Base-by-base conservation (phyloP, 2,329 filamentous ascomycete species). In the Colletotrichum plurivorum region DNA sequence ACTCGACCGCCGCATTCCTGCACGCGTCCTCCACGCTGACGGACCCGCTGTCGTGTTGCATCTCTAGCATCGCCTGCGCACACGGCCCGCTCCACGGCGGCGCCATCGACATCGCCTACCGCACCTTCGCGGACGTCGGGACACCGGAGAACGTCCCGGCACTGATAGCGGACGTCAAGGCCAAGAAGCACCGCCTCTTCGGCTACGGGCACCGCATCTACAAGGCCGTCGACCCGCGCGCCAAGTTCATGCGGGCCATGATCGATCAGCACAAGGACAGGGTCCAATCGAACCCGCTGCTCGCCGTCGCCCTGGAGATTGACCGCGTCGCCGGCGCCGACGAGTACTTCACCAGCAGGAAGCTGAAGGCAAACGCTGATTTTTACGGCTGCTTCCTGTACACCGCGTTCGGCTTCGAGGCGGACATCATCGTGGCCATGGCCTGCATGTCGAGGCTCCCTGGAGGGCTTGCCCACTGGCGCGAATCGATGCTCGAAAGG, bases 91-190 rank as follows among this genome's bases (percentile, higher is more conserved):
- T 87, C 2, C 84, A 87, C 73, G 84, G 82, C 60, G 84, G 84
- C 12, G 85, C 85, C 12, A 83, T 84, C 22, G 84, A 86, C 63
- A 76, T 82, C 4, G 84, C 84, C 0, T 85, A 85, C 74, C 79
- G 81, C 41, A 77, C 76, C 31, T 76, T 85, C 7, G 72, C 76
- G 58, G 72, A 78, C 53, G 77, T 85, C 59, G 80, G 79, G 12
- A 76, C 67, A 5, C 75, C 77, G 8, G 78, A 80, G 22, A 79
- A 79, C 41, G 81, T 84, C 5, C 78, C 79, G 1, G 63, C 70
- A 2, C 76, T 81, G 64, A 79, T 85, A 18, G 77, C 78, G n/a
- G 73, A 76, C 5, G 80, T 84, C 5, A 84, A 84, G 71, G 73
- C 70, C 27, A 78, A 79, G 51, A 80, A 84, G 63, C 73, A 76